Conservation (phyloP, 1,139 yeast genomes). For the Pneumocystis oryctolagi region DNA sequence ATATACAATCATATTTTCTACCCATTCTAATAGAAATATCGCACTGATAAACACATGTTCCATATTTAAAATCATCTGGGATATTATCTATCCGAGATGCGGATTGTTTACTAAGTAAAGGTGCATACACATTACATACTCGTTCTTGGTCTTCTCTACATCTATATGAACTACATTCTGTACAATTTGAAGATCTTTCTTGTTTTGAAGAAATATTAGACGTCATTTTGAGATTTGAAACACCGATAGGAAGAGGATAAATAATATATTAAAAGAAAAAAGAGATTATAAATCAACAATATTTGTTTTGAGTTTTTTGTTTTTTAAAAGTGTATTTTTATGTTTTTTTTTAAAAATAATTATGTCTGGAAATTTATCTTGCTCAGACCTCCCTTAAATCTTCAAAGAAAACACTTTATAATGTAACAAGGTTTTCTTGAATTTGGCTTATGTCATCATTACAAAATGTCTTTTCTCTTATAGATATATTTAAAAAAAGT, state of each 20-base stretch:
- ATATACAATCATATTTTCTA: neutral
- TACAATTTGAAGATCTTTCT: neutral
- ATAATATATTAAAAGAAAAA: neutral
- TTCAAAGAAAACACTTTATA: neutral
- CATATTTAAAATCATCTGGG: slow-evolving; percentile 67
- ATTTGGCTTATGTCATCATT: neutral
- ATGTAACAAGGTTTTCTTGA: neutral
- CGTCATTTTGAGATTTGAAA: neutral
- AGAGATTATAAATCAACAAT: neutral
- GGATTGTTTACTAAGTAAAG: neutral
- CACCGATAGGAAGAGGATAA: neutral
- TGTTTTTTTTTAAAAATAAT: neutral
- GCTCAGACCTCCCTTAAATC: neutral
- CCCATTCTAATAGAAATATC: slow-evolving; percentile 54
- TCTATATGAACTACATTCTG: neutral
- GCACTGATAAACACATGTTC: slow-evolving; percentile 64
- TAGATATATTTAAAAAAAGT: neutral
- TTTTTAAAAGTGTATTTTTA: neutral
- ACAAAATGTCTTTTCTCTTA: neutral
- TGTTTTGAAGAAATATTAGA: neutral
- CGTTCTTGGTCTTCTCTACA: neutral
- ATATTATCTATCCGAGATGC: slow-evolving; percentile 7
- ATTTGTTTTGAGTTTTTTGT: neutral
- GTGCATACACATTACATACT: neutral
- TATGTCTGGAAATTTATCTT: neutral